Base-by-base conservation (phyloP, 2,329 filamentous ascomycete genomes). In the Ceratocystis colombiana region DNA sequence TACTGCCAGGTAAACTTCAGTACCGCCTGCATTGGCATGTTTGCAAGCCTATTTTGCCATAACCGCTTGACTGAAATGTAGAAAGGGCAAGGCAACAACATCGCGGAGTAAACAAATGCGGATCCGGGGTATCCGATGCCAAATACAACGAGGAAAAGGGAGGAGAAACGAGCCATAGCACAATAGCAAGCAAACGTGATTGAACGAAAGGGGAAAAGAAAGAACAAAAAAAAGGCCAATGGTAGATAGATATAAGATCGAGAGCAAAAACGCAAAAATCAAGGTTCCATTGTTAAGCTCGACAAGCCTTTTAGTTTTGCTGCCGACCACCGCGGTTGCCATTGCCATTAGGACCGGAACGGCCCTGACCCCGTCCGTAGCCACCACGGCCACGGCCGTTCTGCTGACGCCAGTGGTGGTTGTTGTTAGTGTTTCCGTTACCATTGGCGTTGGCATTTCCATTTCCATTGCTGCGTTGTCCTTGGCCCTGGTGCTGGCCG, bases 361-460 rank as follows among this genome's bases (percentile, higher is more conserved):
- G 64, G 37, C 72, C 71, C 41, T 73, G 72, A 33, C 73, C 71
- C 28, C 68, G 44, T 30, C 64, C 73, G 61, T 72, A 72, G 69
- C 72, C 72, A 68, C 67, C 64, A 61, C 64, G 67, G 28, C 67
- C 64, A 61, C 67, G 67, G 28, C 63, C 63, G 44, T 68, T 68
- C 5, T 46, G 30, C 6, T 62, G 41, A 8, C 64, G 67, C 67
- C 67, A 68, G 37, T 68, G 61, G 41, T 64, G 65, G 61, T 67
- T 67, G 45, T 61, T 64, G 62, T 41, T 62, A 17, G 12, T 20
- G 62, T 64, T 64, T 25, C 28, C 45, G 28, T 64, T 57, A 17
- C 10, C 48, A 25, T 46, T 63, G 44, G 5, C 28, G 4, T 22
- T 63, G n/a, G 7, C 48, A 10, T 50, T 50, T 20, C 17, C 48